phyloP scores from a whole-genome alignment of 345 rosid species.

The Nasturtium officinale region DNA sequence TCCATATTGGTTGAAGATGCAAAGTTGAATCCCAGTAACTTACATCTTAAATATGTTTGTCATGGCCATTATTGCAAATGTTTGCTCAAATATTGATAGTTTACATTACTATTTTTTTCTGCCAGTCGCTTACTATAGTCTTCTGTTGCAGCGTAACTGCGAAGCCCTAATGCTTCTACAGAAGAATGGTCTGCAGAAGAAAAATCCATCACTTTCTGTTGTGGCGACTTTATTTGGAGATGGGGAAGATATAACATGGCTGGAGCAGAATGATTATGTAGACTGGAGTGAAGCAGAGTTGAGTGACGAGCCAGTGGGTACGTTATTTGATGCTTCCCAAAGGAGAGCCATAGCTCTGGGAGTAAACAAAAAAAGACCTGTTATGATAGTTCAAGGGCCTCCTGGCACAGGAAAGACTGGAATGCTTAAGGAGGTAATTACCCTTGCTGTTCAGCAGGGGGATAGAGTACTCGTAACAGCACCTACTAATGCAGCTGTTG shows the following conservation, averaged over 20 bases:
- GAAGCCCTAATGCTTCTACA: slow-evolving; percentile 95
- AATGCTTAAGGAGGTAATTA: slow-evolving; percentile 78
- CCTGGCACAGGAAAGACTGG: slow-evolving; percentile 97
- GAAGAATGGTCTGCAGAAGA: slow-evolving; percentile 87
- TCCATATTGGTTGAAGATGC: slow-evolving; percentile 1
- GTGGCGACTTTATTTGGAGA: slow-evolving; percentile 93
- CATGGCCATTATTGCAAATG: slow-evolving; percentile 3
- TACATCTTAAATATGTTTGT: not conserved
- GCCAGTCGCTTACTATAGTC: slow-evolving; percentile 19
- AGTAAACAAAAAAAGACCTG: slow-evolving; percentile 76
- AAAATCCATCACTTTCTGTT: slow-evolving; percentile 71
- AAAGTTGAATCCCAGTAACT: not conserved
- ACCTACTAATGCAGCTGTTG: slow-evolving; percentile 96
- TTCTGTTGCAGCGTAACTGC: slow-evolving; percentile 78
- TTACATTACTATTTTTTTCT: not conserved
- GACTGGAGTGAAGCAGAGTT: slow-evolving; percentile 65
- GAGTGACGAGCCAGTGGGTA: slow-evolving; percentile 52
- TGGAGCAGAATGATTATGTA: slow-evolving; percentile 60
- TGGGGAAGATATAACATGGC: slow-evolving; percentile 69
- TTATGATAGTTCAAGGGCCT: slow-evolving; percentile 87
- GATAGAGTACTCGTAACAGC: slow-evolving; percentile 96
- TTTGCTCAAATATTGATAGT: slow-evolving; percentile 15
- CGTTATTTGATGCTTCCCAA: slow-evolving; percentile 71
- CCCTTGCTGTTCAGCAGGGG: slow-evolving; percentile 77
- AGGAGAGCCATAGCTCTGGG: slow-evolving; percentile 69